Evolutionary conservation across 2,329 filamentous ascomycete species (phyloP).

Genomic region (Fusarium dlaminii): DNA sequence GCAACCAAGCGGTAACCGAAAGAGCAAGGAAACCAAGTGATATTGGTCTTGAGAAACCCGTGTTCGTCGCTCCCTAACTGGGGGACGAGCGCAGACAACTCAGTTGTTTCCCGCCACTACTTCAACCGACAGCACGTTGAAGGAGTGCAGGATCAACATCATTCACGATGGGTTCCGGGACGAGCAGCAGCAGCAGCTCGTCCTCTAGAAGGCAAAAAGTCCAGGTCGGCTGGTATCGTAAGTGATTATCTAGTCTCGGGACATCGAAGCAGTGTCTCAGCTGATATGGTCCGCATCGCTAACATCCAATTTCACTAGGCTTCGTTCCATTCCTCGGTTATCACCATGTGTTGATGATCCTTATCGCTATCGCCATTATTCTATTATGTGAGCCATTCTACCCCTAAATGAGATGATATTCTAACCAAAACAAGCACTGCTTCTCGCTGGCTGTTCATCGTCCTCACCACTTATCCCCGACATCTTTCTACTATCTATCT

Average conservation of each 20-base stretch:
- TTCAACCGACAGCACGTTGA: constrained; percentile 18
- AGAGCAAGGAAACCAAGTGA: constrained; percentile 23
- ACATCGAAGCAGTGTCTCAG: constrained; percentile 30
- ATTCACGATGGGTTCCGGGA: constrained; percentile 39
- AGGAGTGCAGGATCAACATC: constrained; percentile 28
- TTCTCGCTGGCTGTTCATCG: constrained; percentile 95
- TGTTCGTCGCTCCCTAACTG: constrained; percentile 36
- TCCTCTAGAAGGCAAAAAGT: constrained; percentile 49
- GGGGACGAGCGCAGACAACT: constrained; percentile 39
- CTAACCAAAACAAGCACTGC: constrained; percentile 69
- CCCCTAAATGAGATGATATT: neutral
- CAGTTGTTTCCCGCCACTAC: constrained; percentile 18
- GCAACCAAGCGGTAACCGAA: constrained; percentile 13
- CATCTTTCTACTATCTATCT: constrained; percentile 98
- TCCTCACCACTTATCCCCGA: constrained; percentile 93
- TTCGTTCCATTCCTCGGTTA: constrained; percentile 76
- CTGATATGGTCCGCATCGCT: constrained; percentile 18
- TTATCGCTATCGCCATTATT: constrained; percentile 94
- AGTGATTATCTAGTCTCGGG: constrained; percentile 39
- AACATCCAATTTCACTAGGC: constrained; percentile 53
- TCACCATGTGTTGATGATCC: constrained; percentile 94
- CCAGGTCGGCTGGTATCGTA: constrained; percentile 61
- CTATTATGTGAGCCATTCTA: constrained; percentile 79
- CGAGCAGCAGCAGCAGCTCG: constrained; percentile 39
- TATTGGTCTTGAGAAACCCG: constrained; percentile 21